Base-by-base conservation (phyloP, 257 asterid genomes). In the Penstemon davidsonii region DNA sequence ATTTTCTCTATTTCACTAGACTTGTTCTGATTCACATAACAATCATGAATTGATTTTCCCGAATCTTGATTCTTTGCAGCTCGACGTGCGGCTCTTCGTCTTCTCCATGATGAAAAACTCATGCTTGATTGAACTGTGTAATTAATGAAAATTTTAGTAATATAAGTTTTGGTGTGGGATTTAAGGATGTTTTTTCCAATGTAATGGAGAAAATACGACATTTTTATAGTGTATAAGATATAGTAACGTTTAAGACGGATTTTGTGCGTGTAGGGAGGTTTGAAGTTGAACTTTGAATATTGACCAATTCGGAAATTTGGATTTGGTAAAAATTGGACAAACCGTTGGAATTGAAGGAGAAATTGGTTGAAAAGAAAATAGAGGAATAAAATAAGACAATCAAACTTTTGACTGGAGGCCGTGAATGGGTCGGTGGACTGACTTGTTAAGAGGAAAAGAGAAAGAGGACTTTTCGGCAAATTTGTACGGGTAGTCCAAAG, bases 11-110 rank as follows among this genome's bases (percentile, higher is more conserved):
- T 67, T 9, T 88, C 91, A 51, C 47, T 39, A 19, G 71, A 68
- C 37, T 60, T 74, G 1, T 82, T 85, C 60, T 25, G 33, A 25
- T 74, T 77, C 11, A 85, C 88, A 61, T 88, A 83, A 88, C 91
- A 85, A 12, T 85, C 80, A 43, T 85, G 91, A 0, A 85, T 85
- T 72, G 83, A 68, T 64, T 56, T 72, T 55, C 86, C 52, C 43
- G 10, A 1, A 15, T 60, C 56, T 2, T 43, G 67, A 39, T 67
- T 72, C 66, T 75, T 80, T 0, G 75, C 66, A 3, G 72, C 78
- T 10, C 64, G 68, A 42, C 77, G 80, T 4, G 79, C 66, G 0
- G 71, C 60, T 42, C 58, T 66, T 19, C 74, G 72, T 72, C 66
- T 74, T 61, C 76, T 72, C 85, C 85, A 81, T 12, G 79, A 47